A percentile compares a stretch with the other conserved stretches of the same genome.
Conservation (phyloP, 148 eudicot species). For the Nepenthes mirabilis region DNA sequence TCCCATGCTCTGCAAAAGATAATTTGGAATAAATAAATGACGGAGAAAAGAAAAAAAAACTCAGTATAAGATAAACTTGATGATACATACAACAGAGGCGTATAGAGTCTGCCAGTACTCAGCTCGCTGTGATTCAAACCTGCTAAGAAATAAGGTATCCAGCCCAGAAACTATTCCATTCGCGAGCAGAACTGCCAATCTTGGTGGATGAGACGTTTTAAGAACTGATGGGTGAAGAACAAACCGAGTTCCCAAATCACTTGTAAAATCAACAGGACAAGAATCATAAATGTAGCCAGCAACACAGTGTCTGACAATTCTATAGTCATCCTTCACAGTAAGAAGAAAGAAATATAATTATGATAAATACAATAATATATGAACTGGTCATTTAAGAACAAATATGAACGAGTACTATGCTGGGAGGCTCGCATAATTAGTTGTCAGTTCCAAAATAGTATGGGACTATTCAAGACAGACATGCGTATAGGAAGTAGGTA, state of each 20-base stretch:
- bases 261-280: conserved; percentile 73
- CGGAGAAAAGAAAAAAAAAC: conserved; percentile 4
- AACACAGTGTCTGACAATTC: conserved; percentile 53
- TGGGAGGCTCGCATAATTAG: too few species aligned
- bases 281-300: conserved; percentile 89
- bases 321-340: conserved; percentile 44
- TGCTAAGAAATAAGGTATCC: conserved; percentile 71
- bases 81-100: conserved; percentile 61
- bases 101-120: conserved; percentile 97
- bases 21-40: neutral
- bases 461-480: too few species aligned
- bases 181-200: conserved; percentile 57
- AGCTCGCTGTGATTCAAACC: conserved; percentile 80
- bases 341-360: conserved; percentile 1
- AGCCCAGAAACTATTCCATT: conserved; percentile 55
- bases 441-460: too few species aligned
- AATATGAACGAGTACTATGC: neutral
- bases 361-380: neutral
- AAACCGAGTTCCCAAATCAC: conserved; percentile 72
- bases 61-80: conserved; percentile 1
- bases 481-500: too few species aligned
- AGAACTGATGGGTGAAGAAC: conserved; percentile 72
- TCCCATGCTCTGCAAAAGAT: conserved; percentile 44
- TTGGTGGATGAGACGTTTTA: conserved; percentile 56
- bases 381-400: neutral